phyloP scores from a whole-genome alignment of 495 filamentous ascomycete genomes.

The Xylaria telfairii region DNA sequence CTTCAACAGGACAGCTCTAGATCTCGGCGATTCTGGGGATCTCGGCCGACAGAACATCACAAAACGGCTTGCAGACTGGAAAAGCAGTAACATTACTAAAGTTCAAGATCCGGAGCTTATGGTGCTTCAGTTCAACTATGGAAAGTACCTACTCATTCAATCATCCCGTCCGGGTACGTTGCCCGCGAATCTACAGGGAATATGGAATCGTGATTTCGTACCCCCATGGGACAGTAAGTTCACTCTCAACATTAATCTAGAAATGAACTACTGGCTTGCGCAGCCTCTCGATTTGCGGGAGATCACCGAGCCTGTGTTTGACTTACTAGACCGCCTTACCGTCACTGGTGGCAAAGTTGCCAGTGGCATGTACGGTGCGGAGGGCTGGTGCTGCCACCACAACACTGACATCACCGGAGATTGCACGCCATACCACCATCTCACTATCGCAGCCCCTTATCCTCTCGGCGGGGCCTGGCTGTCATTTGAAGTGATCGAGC shows the following conservation, averaged over 20 bases:
- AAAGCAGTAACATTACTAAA: neutral
- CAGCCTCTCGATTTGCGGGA: constrained; percentile 51
- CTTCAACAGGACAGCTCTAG: constrained; percentile 44
- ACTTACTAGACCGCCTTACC: neutral
- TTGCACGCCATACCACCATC: constrained; percentile 51
- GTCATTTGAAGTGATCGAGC: constrained; percentile 52
- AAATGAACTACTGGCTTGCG: constrained; percentile 68
- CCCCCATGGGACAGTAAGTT: constrained; percentile 62
- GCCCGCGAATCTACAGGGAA: constrained; percentile 64
- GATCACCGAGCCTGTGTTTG: constrained; percentile 21
- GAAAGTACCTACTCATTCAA: constrained; percentile 55
- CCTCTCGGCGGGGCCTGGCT: constrained; percentile 59
- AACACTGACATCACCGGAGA: constrained; percentile 61
- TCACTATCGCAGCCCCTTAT: constrained; percentile 54
- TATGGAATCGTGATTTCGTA: constrained; percentile 60
- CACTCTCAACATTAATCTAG: constrained; percentile 64
- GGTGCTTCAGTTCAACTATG: constrained; percentile 50
- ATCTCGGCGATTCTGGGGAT: constrained; percentile 5
- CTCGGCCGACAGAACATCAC: neutral
- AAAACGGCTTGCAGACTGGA: constrained; percentile 29
- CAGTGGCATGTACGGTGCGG: constrained; percentile 56
- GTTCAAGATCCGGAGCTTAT: constrained; percentile 22
- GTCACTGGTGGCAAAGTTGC: constrained; percentile 48
- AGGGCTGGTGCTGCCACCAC: constrained; percentile 56
- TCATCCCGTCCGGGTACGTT: constrained; percentile 41